Evolutionary conservation across 352 stramenopile genomes (phyloP), one percentile per base, ranked within the genome.

Genomic region (Phytophthora colocasiae): DNA sequence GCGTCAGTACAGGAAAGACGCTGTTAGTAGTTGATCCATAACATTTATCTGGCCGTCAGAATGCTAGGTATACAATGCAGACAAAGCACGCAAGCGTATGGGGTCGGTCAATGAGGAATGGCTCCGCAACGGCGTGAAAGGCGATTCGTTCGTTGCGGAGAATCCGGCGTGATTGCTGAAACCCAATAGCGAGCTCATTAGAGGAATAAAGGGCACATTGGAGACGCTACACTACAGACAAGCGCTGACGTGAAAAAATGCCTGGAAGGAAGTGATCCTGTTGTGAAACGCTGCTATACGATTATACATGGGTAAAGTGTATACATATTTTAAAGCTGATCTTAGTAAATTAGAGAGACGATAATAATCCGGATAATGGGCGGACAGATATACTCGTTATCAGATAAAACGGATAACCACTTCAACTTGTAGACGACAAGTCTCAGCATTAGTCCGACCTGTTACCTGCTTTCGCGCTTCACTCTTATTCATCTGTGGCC

Each of bases 81-180:
- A 58, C 27, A 40, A 58, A 26, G 46, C 56, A 36, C 31, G 31
- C 31, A 36, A 36, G 31, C 14, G 31, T 14, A 24, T 3, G 10
- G 4, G 36, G 14, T 48, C 10, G 9, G 36, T 24, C 7, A 36
- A 36, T 36, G 1, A 36, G 31, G 34, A 14, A 19, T 43, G 9
- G 29, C 7, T 57, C 32, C 26, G 38, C 24, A 58, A 49, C 29
- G 38, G 40, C 32, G 53, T 51, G 66, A 75, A 71, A 75, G 66
- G 56, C 66, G 49, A 48, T 8, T 32, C 34, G 43, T 31, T 22
- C 27, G 27, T 44, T 52, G 31, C 9, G 36, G 43, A 66, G 60
- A 60, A 64, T 70, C 39, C 62, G 58, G 50, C 19, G 58, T 64
- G 58, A 31, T 53, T 44, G 44, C 64, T 73, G 64, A 69, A 66